Conservation (phyloP, 1,139 yeast genomes). For the Hemisphaericaspora lyxosophila region DNA sequence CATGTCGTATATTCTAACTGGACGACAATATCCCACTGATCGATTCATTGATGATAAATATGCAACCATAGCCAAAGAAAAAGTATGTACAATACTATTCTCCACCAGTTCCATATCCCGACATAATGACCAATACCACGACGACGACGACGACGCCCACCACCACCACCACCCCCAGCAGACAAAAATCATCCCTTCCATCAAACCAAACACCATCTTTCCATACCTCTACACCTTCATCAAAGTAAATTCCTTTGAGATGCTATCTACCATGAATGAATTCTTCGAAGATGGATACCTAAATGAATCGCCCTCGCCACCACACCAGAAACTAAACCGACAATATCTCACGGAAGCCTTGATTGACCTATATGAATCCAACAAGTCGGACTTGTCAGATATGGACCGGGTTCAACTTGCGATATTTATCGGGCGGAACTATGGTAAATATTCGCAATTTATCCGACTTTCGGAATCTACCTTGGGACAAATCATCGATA, state of each 20-base stretch:
- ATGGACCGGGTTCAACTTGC: slow-evolving; percentile 47
- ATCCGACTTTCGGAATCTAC: slow-evolving; percentile 64
- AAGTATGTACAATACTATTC: slow-evolving; percentile 57
- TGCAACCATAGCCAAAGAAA: slow-evolving; percentile 39
- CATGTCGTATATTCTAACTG: slow-evolving; percentile 67
- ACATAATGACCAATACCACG: no score
- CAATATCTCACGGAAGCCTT: slow-evolving; percentile 69
- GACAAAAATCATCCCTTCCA: slow-evolving; percentile 8
- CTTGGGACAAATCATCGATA: slow-evolving; percentile 47
- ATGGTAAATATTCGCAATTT: slow-evolving; percentile 79
- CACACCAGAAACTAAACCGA: slow-evolving; percentile 36
- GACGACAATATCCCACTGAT: slow-evolving; percentile 77
- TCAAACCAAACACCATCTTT: slow-evolving; percentile 44
- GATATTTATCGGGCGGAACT: slow-evolving; percentile 71
- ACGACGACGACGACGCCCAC: no score
- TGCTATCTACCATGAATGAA: slow-evolving; percentile 68
- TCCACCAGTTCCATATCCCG: slow-evolving; percentile 13
- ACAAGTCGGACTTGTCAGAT: slow-evolving; percentile 16
- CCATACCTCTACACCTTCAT: slow-evolving; percentile 59
- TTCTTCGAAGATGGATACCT: slow-evolving; percentile 73
- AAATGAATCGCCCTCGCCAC: slow-evolving; percentile 34
- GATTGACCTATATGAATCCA: slow-evolving; percentile 48
- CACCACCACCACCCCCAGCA: no score
- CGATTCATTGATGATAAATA: slow-evolving; percentile 33
- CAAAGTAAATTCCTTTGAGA: slow-evolving; percentile 51